Percentiles rank a stretch among this genome's conserved stretches.
Conservation (phyloP, 2,329 filamentous ascomycete species). For the Paecilomyces variotii region DNA sequence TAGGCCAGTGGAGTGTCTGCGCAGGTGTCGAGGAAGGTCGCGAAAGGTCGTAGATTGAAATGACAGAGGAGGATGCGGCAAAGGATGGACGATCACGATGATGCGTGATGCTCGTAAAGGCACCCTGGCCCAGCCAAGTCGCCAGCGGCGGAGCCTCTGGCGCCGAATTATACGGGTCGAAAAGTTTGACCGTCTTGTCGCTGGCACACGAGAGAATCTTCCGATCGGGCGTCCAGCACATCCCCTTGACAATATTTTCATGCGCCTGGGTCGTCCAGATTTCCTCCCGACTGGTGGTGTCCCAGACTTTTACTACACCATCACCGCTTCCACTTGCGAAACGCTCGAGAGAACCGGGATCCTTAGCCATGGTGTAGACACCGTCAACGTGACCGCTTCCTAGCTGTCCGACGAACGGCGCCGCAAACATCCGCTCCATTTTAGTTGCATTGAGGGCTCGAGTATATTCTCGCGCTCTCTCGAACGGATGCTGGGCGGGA, state of each 20-base stretch:
- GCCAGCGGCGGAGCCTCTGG: slow-evolving; percentile 63
- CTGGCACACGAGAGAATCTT: slow-evolving; percentile 80
- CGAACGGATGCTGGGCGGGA: slow-evolving; percentile 81
- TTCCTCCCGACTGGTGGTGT: slow-evolving; percentile 64
- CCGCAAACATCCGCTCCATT: slow-evolving; percentile 83
- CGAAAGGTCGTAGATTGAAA: slow-evolving; percentile 83
- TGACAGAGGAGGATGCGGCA: slow-evolving; percentile 64
- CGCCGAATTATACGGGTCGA: slow-evolving; percentile 73
- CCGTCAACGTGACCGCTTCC: slow-evolving; percentile 90
- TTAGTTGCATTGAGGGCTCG: slow-evolving; percentile 77
- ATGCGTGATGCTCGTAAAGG: slow-evolving; percentile 76
- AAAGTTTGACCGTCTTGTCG: slow-evolving; percentile 82
- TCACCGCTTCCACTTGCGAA: slow-evolving; percentile 83
- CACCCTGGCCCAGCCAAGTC: slow-evolving; percentile 74
- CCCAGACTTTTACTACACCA: slow-evolving; percentile 90
- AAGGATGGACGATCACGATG: slow-evolving; percentile 74
- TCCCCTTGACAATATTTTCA: slow-evolving; percentile 85
- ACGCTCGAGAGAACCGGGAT: slow-evolving; percentile 63
- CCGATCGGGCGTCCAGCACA: slow-evolving; percentile 80
- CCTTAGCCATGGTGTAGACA: slow-evolving; percentile 72
- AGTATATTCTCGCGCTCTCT: slow-evolving; percentile 79
- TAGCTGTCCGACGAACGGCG: slow-evolving; percentile 77
- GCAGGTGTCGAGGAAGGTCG: slow-evolving; percentile 68
- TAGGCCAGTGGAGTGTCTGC: slow-evolving; percentile 81
- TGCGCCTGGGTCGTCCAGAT: slow-evolving; percentile 75